These are phyloP conservation scores for Seiridium cupressi DNA, from an alignment of 2,329 filamentous ascomycete genomes.

Conservation along the genomic window DNA sequence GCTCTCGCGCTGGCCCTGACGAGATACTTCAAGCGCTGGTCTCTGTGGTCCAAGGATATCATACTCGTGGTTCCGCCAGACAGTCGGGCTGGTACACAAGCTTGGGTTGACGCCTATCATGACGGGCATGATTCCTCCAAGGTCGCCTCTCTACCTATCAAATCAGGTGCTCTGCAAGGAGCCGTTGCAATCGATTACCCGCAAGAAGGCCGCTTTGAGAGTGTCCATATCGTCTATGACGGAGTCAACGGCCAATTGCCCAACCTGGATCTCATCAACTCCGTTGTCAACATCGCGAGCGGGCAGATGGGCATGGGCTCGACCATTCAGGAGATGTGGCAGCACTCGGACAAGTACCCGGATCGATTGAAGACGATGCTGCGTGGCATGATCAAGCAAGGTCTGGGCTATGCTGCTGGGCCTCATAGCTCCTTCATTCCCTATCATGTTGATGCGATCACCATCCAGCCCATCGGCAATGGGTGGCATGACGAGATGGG, in stretches of 20 bases:
- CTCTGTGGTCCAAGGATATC: constrained; percentile 98
- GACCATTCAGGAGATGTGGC: constrained; percentile 81
- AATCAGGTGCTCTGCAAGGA: constrained; percentile 90
- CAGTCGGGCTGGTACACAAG: constrained; percentile 85
- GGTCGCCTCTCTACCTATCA: constrained; percentile 77
- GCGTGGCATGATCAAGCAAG: constrained; percentile 89
- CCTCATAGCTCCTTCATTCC: constrained; percentile 96
- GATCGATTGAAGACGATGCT: constrained; percentile 86
- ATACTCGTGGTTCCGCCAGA: constrained; percentile 88
- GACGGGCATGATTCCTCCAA: constrained; percentile 73
- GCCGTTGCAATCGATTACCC: constrained; percentile 93
- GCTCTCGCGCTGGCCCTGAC: constrained; percentile 82
- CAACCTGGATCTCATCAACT: constrained; percentile 95
- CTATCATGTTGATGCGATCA: constrained; percentile 96
- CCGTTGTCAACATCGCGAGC: constrained; percentile 79
- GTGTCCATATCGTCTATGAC: constrained; percentile 89
- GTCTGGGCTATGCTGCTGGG: constrained; percentile 82
- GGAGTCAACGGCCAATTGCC: constrained; percentile 94
- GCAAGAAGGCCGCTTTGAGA: constrained; percentile 79
- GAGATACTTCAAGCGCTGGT: constrained; percentile 97
- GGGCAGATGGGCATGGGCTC: constrained; percentile 90
- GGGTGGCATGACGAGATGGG: constrained; percentile 99
- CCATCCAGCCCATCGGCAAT: constrained; percentile 82
- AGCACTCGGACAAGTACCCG: constrained; percentile 72
- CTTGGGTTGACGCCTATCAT: constrained; percentile 98